A percentile compares a stretch with the other conserved stretches of the same genome.
Evolutionary conservation across 129 eudicot genomes (phyloP).

Genomic region (Artemisia annua): DNA sequence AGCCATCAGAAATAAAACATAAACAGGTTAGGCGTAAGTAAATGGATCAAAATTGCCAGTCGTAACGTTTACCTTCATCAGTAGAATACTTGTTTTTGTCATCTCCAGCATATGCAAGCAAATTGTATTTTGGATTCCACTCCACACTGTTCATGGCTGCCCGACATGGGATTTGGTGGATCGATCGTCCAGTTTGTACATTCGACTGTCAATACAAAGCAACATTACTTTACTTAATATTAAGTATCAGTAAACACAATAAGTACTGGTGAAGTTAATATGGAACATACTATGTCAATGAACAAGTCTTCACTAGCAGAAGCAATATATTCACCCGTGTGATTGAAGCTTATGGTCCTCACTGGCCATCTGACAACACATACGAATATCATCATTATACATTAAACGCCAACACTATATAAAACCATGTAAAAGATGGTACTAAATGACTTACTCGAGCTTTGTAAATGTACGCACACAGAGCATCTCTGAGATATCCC

Average conservation of each 20-base stretch:
- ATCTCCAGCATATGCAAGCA: constrained; percentile 98
- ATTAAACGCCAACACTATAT: not conserved
- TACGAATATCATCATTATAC: not conserved
- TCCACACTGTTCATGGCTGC: constrained; percentile 99
- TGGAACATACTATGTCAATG: constrained; percentile 77
- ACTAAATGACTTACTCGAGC: constrained; percentile 73
- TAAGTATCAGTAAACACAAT: not conserved
- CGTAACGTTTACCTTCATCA: constrained; percentile 70
- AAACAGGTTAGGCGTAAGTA: no score
- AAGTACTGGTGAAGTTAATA: not conserved
- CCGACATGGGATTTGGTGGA: constrained; percentile 94
- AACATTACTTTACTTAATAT: not conserved
- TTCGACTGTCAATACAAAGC: constrained; percentile 49
- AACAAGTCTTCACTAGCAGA: constrained; percentile 98
- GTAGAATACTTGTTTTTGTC: constrained; percentile 96
- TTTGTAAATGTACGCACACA: constrained; percentile 92
- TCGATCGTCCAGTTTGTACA: constrained; percentile 86
- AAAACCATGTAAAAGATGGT: not conserved
- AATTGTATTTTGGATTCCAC: constrained; percentile 94
- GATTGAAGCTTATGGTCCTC: constrained; percentile 93
- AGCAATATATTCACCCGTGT: constrained; percentile 94
- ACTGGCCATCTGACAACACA: constrained; percentile 91
- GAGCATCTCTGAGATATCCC: constrained; percentile 96
- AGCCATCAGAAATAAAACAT: no score
- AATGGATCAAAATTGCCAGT: no score